Evolutionary conservation across 495 filamentous ascomycete genomes (phyloP).

Genomic region (Penicillium riverlandense): DNA sequence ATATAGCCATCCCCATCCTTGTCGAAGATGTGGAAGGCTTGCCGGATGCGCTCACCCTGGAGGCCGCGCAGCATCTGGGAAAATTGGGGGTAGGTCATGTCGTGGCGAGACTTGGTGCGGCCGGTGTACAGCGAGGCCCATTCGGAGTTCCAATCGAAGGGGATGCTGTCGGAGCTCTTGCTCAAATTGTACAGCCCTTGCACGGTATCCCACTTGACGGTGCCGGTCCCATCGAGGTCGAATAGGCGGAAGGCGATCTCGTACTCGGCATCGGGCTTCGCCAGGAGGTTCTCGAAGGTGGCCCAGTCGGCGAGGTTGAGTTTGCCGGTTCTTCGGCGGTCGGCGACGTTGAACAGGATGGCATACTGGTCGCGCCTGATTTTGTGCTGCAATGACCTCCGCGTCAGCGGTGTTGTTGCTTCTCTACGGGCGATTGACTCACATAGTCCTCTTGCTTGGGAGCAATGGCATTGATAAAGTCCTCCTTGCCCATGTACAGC

Average conservation of each 20-base stretch:
- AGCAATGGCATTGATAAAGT: constrained; percentile 87
- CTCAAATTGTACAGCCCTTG: constrained; percentile 70
- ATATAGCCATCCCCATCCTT: constrained; percentile 96
- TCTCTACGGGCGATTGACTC: constrained; percentile 30
- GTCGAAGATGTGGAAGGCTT: constrained; percentile 89
- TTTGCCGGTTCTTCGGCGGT: constrained; percentile 62
- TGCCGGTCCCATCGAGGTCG: constrained; percentile 72
- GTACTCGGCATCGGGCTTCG: constrained; percentile 95
- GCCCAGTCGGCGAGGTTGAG: constrained; percentile 81
- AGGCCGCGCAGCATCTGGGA: constrained; percentile 95
- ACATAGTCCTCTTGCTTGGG: constrained; percentile 87
- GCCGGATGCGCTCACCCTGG: constrained; percentile 89
- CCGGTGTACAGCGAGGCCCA: constrained; percentile 96
- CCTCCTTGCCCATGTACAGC: constrained; percentile 67
- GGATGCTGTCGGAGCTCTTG: constrained; percentile 72
- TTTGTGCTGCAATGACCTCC: constrained; percentile 62
- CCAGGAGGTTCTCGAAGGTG: constrained; percentile 85
- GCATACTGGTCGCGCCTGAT: constrained; percentile 92
- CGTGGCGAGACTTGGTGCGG: constrained; percentile 71
- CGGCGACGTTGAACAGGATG: constrained; percentile 85
- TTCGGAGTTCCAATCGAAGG: constrained; percentile 94
- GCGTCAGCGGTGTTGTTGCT: background rate
- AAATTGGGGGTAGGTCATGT: constrained; percentile 93
- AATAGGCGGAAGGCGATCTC: constrained; percentile 97
- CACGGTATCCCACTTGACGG: constrained; percentile 83